Base-by-base conservation (phyloP, 2,329 filamentous ascomycete genomes). In the Colletotrichum sp. region DNA sequence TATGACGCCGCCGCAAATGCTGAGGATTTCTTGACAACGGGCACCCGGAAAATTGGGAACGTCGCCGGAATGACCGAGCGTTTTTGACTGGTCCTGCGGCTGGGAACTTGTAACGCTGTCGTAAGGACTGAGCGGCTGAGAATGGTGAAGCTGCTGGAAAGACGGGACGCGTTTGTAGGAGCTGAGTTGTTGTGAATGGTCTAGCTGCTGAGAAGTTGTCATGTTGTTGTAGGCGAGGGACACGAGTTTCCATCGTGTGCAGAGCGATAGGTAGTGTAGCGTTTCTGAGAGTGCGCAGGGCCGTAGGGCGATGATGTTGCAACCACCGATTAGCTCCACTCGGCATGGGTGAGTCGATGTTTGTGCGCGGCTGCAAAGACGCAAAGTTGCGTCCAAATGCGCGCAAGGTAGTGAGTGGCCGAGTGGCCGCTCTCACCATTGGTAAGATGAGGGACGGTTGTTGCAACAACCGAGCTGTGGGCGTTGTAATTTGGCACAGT, bases 271-370 rank as follows among this genome's bases (percentile, higher is more conserved):
- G 39, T 44, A 5, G 0, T 44, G 39, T n/a, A 12, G 19, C 19
- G 39, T 44, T 44, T 44, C 39, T 44, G 39, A 6, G 3, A 1
- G 0, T 44, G 39, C 5, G 9, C 9, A 44, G 19, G 39, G 39
- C 5, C 19, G 1, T 44, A 3, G 39, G 39, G 1, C 1, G 39
- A 44, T 1, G 19, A 44, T n/a, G 19, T 0, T 44, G 39, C 9
- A n/a, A 6, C 39, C 39, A 44, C 0, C 39, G 19, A 44, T 1
- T 0, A 44, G 39, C 19, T 44, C 39, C 19, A n/a, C 39, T 44
- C 2, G 19, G 0, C 39, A 7, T 44, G 19, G 39, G 39, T 5
- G 39, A 1, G 2, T 12, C 3, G 0, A 44, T 1, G 0, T n/a
- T 44, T 44, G 39, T n/a, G n/a, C 0, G 39, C 19, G 39, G 0